Evolutionary conservation across 306 rosid genomes (phyloP), one percentile per base, ranked within the genome.

Genomic region (Prunus padus): DNA sequence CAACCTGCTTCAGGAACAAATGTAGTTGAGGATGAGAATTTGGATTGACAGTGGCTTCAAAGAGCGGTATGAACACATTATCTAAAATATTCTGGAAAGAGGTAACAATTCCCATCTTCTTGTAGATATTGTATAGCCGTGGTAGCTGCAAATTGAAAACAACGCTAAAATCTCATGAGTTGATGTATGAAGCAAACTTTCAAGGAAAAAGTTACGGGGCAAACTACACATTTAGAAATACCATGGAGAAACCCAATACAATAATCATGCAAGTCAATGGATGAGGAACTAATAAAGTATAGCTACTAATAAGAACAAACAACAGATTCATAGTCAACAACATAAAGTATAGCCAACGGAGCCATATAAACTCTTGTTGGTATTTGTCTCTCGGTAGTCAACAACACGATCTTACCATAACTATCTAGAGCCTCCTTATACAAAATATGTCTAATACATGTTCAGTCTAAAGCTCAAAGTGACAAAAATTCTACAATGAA

Each of bases 1-100:
- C 4, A 61, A 92, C 97, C 96, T 88, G 92, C 84, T 37, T 88
- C 88, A 89, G 82, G 84, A 92, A 92, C 84, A 89, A 57, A 81
- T 92, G 97, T 78, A 92, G 80, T n/a, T 89, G 97, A 73, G 93
- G 96, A 77, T 92, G 97, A 60, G 97, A 89, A 64, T 85, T 86
- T 73, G 97, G 97, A 85, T 89, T 87, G 22, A 92, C 79, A 2
- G 97, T 90, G 80, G 79, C 92, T 82, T 92, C 97, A 71, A 92
- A 92, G 61, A 92, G 86, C 20, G 97, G 97, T 80, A 92, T 82
- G 74, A 92, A 92, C 67, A 89, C 82, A 31, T 92, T 89, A 79
- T 92, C 96, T 67, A 89, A 83, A 81, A 92, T 92, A 80, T 87
- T 89, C 81, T 92, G 97, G 76, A 89, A 92, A 72, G 96, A 89